phyloP scores from a whole-genome alignment of 2,329 filamentous ascomycete species.

The Diaporthe batatas region DNA sequence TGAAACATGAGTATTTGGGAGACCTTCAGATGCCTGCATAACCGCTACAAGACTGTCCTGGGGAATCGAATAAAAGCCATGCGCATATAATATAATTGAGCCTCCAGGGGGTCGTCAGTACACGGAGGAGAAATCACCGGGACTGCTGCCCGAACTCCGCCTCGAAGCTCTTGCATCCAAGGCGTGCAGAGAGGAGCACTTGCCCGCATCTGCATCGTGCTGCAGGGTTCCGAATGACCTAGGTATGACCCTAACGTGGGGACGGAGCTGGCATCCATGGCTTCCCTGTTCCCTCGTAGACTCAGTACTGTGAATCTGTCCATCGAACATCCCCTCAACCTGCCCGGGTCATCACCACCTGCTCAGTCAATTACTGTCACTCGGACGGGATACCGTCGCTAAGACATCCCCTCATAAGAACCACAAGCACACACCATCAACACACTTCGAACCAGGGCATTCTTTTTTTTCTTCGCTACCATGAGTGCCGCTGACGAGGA shows the following conservation, averaged over 20 bases:
- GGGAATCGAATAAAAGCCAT: not conserved
- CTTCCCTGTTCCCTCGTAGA: slow-evolving; percentile 12
- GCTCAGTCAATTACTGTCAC: not conserved
- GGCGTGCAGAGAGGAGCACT: slow-evolving; percentile 29
- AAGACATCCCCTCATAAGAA: not conserved
- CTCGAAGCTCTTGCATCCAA: slow-evolving; percentile 28
- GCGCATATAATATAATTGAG: not conserved
- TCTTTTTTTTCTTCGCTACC: not conserved
- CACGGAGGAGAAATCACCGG: not conserved
- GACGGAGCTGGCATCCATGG: not conserved
- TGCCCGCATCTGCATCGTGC: slow-evolving; percentile 31
- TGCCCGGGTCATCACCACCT: not conserved
- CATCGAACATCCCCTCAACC: not conserved
- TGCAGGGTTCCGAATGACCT: slow-evolving; percentile 24
- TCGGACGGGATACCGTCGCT: not conserved
- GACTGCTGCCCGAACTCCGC: slow-evolving; percentile 25
- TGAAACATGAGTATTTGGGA: not conserved
- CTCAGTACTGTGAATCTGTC: not conserved
- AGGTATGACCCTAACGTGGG: slow-evolving; percentile 23
- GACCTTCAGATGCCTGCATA: not conserved
- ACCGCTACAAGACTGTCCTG: not conserved
- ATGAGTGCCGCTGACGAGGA: slow-evolving; percentile 49
- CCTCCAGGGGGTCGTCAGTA: not conserved
- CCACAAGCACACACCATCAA: not conserved
- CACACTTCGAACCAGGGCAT: not conserved